phyloP scores from a whole-genome alignment of 768 basidiomycete genomes.

The Lentinula detonsa region DNA sequence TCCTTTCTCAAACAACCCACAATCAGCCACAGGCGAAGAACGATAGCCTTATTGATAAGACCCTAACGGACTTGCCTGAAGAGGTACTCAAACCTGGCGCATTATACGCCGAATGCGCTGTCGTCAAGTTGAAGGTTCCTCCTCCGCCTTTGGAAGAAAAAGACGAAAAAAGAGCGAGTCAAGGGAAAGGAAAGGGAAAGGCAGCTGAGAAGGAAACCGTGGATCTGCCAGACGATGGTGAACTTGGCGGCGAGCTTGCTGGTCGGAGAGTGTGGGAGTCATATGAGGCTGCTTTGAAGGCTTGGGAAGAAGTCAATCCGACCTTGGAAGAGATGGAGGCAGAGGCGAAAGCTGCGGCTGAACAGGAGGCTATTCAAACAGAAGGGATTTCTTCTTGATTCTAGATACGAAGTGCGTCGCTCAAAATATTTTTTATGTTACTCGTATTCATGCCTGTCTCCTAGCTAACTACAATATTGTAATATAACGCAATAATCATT shows the following conservation, averaged over 20 bases:
- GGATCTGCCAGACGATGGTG: slow-evolving; percentile 53
- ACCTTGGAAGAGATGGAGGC: background rate
- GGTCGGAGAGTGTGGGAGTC: slow-evolving; percentile 75
- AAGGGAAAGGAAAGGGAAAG: slow-evolving; percentile 11
- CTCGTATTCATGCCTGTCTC: background rate
- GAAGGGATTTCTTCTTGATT: background rate
- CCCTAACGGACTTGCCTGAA: slow-evolving; percentile 25
- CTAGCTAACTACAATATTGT: too few relatives aligned
- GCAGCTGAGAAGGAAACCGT: slow-evolving; percentile 20
- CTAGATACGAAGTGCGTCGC: background rate
- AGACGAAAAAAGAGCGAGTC: slow-evolving; percentile 16
- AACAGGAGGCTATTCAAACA: background rate
- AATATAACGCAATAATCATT: too few relatives aligned
- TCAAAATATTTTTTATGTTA: background rate
- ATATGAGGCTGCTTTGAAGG: slow-evolving; percentile 60
- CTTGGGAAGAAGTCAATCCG: slow-evolving; percentile 51
- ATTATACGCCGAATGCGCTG: slow-evolving; percentile 71
- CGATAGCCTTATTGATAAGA: slow-evolving; percentile 6
- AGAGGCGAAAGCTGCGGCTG: slow-evolving; percentile 7
- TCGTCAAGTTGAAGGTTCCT: slow-evolving; percentile 42
- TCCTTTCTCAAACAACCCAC: slow-evolving; percentile 20
- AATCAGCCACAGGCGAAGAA: slow-evolving; percentile 5
- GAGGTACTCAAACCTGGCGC: slow-evolving; percentile 77
- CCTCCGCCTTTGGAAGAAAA: slow-evolving; percentile 5
- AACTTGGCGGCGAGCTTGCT: slow-evolving; percentile 63